Percentiles rank a stretch among this genome's conserved stretches.
Conservation (phyloP, 345 rosid species). For the Eutrema japonicum region DNA sequence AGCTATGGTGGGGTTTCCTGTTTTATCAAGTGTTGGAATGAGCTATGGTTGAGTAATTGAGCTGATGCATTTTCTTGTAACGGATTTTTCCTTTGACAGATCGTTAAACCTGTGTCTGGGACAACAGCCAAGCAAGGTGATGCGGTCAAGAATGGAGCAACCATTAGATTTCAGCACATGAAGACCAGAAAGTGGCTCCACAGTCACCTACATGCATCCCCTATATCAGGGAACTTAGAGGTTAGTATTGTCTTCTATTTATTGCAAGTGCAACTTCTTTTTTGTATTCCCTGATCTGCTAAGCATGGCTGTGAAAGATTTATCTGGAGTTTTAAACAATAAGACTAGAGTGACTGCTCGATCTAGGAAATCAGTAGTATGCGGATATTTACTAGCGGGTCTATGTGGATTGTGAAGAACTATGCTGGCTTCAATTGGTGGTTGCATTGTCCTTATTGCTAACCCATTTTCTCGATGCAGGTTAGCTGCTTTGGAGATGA, state of each 20-base stretch:
- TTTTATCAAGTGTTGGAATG: neutral
- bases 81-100: slow-evolving; percentile 45
- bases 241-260: slow-evolving; percentile 45
- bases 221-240: slow-evolving; percentile 96
- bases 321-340: neutral
- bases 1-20: slow-evolving; percentile 1
- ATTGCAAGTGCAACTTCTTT: neutral
- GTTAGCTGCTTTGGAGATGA: slow-evolving; percentile 98
- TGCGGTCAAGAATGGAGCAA: slow-evolving; percentile 63
- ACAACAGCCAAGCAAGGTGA: slow-evolving; percentile 81
- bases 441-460: neutral
- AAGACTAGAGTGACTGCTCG: neutral
- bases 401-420: slow-evolving; percentile 8
- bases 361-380: neutral
- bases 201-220: slow-evolving; percentile 94
- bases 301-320: slow-evolving; percentile 1
- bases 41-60: slow-evolving; percentile 2
- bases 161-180: slow-evolving; percentile 90
- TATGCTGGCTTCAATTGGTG: neutral
- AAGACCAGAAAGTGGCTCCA: slow-evolving; percentile 93
- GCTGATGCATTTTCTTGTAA: neutral
- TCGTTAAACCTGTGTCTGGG: slow-evolving; percentile 71
- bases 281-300: neutral
- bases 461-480: slow-evolving; percentile 46
- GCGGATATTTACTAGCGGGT: neutral